phyloP scores from a whole-genome alignment of 257 asterid species.

The Salvia splendens region DNA sequence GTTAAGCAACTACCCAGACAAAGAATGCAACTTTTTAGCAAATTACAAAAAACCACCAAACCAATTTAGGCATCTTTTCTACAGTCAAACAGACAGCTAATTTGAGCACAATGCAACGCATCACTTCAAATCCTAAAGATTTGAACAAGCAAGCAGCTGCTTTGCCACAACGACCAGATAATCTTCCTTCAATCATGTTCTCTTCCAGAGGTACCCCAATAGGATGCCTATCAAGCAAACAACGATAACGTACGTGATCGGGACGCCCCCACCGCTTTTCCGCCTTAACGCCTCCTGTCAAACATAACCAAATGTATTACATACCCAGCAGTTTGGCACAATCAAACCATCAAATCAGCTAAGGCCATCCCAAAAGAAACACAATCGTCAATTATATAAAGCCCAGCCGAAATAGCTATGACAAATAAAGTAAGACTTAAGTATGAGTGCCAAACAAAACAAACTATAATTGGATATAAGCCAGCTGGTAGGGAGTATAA shows the following conservation, averaged over 20 bases:
- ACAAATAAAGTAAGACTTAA: too few species aligned
- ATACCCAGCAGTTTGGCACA: too few species aligned
- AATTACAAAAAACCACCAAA: slow-evolving; percentile 41
- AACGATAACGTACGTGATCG: slow-evolving; percentile 68
- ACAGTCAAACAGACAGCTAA: slow-evolving; percentile 41
- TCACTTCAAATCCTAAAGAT: slow-evolving; percentile 43
- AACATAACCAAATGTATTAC: slow-evolving; percentile 6
- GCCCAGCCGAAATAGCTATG: too few species aligned
- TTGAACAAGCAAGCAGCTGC: slow-evolving; percentile 31
- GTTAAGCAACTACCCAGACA: slow-evolving; percentile 41
- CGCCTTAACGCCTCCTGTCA: slow-evolving; percentile 80
- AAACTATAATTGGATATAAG: too few species aligned
- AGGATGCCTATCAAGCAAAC: slow-evolving; percentile 75
- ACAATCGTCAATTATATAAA: too few species aligned
- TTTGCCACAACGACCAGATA: neutral
- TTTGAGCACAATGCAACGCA: slow-evolving; percentile 32
- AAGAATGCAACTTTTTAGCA: slow-evolving; percentile 40
- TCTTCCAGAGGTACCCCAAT: slow-evolving; percentile 80
- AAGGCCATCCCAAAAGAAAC: neutral
- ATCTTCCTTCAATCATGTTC: neutral
- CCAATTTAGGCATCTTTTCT: slow-evolving; percentile 28
- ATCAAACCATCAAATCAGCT: neutral
- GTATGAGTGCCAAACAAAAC: too few species aligned
- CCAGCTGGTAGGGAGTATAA: too few species aligned
- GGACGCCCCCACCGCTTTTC: slow-evolving; percentile 64